A percentile compares a stretch with the other conserved stretches of the same genome.
Evolutionary conservation across 257 asterid species (phyloP).

Genomic region (Scutellaria baicalensis): DNA sequence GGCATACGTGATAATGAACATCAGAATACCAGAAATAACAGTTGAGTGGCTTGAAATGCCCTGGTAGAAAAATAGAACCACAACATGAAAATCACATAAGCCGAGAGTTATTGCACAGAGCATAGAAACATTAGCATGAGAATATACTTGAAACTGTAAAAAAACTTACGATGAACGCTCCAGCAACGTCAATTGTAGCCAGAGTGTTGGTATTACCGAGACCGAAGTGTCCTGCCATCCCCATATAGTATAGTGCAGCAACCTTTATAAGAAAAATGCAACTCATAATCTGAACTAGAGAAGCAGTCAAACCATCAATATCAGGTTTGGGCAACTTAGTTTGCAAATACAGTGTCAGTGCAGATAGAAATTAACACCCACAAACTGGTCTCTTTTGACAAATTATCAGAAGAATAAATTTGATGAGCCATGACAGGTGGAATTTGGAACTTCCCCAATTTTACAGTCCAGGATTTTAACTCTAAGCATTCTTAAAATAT

Average conservation of each 20-base stretch:
- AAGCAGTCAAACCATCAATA: neutral
- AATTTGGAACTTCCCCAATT: neutral
- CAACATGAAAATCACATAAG: constrained; percentile 3
- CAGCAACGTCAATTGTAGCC: constrained; percentile 93
- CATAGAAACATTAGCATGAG: neutral
- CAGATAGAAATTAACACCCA: neutral
- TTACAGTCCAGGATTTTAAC: neutral
- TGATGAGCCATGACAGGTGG: neutral
- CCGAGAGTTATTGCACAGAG: neutral
- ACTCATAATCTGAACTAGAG: neutral
- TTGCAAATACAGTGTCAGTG: neutral
- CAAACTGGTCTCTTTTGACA: neutral
- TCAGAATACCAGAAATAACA: constrained; percentile 66
- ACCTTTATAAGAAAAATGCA: constrained; percentile 34
- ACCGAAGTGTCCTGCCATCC: constrained; percentile 92
- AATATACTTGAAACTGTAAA: neutral
- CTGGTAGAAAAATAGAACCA: constrained; percentile 30
- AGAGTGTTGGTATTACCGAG: constrained; percentile 93
- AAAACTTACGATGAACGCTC: constrained; percentile 68
- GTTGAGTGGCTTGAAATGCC: constrained; percentile 91
- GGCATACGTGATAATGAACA: constrained; percentile 88
- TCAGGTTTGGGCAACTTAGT: neutral
- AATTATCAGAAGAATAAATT: neutral
- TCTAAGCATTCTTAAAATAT: constrained; percentile 2
- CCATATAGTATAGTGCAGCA: constrained; percentile 67